Evolutionary conservation across 805 yeast species (phyloP), one percentile per base, ranked within the genome.

Genomic region (Scheffersomyces ergatensis): DNA sequence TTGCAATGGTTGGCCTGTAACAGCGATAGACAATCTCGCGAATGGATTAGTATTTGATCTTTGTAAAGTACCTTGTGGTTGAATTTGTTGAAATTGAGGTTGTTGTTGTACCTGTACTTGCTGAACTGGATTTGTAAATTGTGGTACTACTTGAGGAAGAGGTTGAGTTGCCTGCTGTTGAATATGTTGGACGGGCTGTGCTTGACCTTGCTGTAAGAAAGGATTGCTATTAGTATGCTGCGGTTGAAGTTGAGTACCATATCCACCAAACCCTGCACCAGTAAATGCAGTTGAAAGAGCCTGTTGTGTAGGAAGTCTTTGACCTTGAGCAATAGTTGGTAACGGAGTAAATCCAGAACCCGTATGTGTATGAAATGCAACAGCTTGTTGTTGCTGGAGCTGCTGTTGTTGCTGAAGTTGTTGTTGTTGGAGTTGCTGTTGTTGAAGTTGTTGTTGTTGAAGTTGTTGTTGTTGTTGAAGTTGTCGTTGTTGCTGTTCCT

Each of bases 191-290:
- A 47, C 46, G 34, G 45, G 50, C 38, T 43, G 50, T 37, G 36
- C 54, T 38, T 34, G 55, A n/a, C 41, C 48, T 27, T 42, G 54
- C 13, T 38, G 58, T 24, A 48, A 16, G 32, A 56, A 54, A 5
- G 61, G 60, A 46, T 55, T 54, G 17, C 46, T 34, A 7, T 57
- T 54, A 27, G 60, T 43, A 33, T 43, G 50, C 35, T 57, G 61
- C 19, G 46, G 51, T 23, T 47, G 54, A n/a, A 40, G 37, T 40
- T 55, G 70, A 8, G 57, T 58, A 5, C 62, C 66, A 50, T 70
- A 75, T 1, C 80, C 81, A 11, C 84, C 84, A 57, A 80, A 79
- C 0, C 85, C 85, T 26, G 72, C 72, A 12, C 83, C 84, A 5
- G 83, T 78, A 46, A 61, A 69, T 3, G 67, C 51, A 14, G 63